Conservation (phyloP, 257 asterid species). For the Capsicum baccatum region DNA sequence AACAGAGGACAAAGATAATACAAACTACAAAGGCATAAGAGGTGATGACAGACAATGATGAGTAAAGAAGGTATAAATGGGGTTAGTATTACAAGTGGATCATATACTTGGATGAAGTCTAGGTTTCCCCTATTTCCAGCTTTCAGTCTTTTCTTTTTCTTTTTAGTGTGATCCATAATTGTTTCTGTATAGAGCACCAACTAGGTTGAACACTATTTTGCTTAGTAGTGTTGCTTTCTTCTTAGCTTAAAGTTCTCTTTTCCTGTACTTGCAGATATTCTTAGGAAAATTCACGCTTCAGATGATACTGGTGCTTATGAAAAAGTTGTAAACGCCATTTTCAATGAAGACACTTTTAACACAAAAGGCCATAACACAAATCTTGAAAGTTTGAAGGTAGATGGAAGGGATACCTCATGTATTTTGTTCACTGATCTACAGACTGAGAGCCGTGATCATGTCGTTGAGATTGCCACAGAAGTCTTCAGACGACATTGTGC, state of each 20-base stretch:
- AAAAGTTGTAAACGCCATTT: conserved; percentile 78
- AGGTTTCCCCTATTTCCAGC: conserved; percentile 19
- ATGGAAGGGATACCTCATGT: conserved; percentile 61
- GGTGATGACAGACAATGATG: neutral
- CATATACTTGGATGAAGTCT: neutral
- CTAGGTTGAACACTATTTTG: conserved; percentile 23
- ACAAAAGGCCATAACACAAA: conserved; percentile 56
- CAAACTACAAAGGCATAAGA: conserved; percentile 5
- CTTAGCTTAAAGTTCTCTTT: conserved; percentile 30
- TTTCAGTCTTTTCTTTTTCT: neutral
- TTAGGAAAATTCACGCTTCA: conserved; percentile 76
- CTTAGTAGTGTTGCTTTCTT: conserved; percentile 31
- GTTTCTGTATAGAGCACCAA: conserved; percentile 18
- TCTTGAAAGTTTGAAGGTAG: conserved; percentile 61
- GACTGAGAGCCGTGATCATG: conserved; percentile 69
- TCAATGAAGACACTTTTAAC: conserved; percentile 65
- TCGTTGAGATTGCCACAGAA: conserved; percentile 64
- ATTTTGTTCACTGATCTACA: conserved; percentile 60
- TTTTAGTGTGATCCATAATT: neutral
- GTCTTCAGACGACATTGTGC: conserved; percentile 83
- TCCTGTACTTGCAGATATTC: conserved; percentile 61
- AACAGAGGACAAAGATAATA: neutral
- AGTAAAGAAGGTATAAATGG: neutral
- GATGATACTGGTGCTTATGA: conserved; percentile 79
- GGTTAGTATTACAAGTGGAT: neutral